Evolutionary conservation across 352 stramenopile genomes (phyloP).

Genomic region (Globisporangium orthogonon): DNA sequence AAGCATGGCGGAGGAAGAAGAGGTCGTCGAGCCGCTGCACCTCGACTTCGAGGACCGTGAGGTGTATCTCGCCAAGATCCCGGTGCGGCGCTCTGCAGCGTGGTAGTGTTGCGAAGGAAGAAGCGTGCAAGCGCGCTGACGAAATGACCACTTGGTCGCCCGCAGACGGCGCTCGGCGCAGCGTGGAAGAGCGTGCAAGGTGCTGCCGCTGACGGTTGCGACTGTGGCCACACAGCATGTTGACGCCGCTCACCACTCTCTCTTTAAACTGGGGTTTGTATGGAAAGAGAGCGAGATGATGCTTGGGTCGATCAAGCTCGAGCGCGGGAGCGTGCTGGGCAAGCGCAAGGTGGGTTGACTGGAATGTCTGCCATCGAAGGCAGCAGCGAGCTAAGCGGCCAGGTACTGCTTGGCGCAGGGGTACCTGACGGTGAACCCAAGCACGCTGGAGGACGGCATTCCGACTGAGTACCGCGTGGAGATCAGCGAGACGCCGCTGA

Average conservation of each 20-base stretch:
- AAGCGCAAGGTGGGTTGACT: constrained; percentile 56
- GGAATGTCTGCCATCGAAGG: too few relatives aligned
- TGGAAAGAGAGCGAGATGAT: constrained; percentile 74
- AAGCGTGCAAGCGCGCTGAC: too few relatives aligned
- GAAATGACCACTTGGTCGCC: too few relatives aligned
- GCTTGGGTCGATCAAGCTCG: constrained; percentile 79
- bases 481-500: constrained; percentile 68
- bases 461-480: constrained; percentile 79
- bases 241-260: too few relatives aligned
- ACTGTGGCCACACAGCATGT: neutral
- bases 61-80: constrained; percentile 85
- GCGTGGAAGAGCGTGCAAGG: constrained; percentile 84
- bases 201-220: constrained; percentile 14
- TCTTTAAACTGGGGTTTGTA: neutral
- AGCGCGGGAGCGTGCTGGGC: constrained; percentile 63
- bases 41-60: constrained; percentile 83
- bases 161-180: constrained; percentile 57
- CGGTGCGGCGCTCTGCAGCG: constrained; percentile 24
- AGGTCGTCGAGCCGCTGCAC: constrained; percentile 87
- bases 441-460: constrained; percentile 68
- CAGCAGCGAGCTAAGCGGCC: too few relatives aligned
- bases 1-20: constrained; percentile 74
- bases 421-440: constrained; percentile 69
- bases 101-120: too few relatives aligned
- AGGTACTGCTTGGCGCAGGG: constrained; percentile 27